Percentiles rank a stretch among this genome's conserved stretches.
Evolutionary conservation across 148 eudicot species (phyloP).

Genomic region (Polygonum maritimum): DNA sequence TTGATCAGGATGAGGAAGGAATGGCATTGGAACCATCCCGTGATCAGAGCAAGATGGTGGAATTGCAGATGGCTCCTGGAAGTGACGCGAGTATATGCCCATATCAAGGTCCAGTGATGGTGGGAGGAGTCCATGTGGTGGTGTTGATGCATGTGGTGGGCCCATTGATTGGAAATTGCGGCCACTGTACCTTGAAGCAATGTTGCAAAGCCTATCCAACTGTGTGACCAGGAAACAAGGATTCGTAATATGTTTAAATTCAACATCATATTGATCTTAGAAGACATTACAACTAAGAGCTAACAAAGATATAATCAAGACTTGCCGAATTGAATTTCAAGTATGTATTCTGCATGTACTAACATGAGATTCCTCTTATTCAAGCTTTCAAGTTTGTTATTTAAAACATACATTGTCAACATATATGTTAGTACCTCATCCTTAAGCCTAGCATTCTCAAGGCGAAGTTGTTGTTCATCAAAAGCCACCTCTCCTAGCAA

Average conservation of each 20-base stretch:
- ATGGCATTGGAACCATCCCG: neutral
- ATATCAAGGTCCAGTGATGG: constrained; percentile 9
- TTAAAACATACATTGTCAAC: neutral
- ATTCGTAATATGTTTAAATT: neutral
- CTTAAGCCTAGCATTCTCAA: constrained; percentile 10
- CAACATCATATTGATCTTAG: neutral
- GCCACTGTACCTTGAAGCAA: constrained; percentile 5
- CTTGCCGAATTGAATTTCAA: neutral
- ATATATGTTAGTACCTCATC: neutral
- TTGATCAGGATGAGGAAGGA: constrained; percentile 8
- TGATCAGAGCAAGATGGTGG: constrained; percentile 3
- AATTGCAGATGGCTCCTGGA: neutral
- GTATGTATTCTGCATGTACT: neutral
- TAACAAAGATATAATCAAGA: neutral
- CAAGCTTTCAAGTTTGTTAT: neutral
- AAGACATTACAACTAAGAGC: neutral
- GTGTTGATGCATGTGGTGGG: neutral
- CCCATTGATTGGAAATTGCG: neutral
- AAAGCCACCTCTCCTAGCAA: constrained; percentile 12
- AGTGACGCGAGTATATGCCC: constrained; percentile 9
- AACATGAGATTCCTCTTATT: neutral
- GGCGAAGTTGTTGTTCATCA: constrained; percentile 5
- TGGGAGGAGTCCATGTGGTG: neutral
- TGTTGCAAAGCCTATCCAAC: constrained; percentile 10
- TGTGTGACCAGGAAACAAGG: neutral